phyloP scores from a whole-genome alignment of 139 green algal genomes.

The Micractinium sp. region DNA sequence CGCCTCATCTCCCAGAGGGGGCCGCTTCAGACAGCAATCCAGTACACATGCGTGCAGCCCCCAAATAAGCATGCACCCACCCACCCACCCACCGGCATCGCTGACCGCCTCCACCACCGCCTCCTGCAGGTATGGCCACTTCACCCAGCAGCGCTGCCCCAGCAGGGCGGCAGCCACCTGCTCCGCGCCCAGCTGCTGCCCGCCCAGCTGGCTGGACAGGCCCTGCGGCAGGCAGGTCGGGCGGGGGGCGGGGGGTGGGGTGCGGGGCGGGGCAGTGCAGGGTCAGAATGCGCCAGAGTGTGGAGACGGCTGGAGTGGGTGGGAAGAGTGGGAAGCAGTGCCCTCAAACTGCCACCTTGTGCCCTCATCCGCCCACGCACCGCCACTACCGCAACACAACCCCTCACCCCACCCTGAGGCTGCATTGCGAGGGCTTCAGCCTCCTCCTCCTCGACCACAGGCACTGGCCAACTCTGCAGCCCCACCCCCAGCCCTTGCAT shows the following conservation, averaged over 20 bases:
- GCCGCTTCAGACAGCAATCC: too few species aligned
- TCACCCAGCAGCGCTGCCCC: slow-evolving; percentile 79
- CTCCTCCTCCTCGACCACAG: background rate
- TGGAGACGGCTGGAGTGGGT: background rate
- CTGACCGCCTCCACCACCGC: slow-evolving; percentile 61
- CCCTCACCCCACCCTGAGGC: background rate
- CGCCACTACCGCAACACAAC: background rate
- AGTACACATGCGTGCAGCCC: too few species aligned
- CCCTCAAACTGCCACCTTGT: too few species aligned
- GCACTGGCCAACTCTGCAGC: too few species aligned
- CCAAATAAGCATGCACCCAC: background rate
- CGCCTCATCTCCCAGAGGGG: too few species aligned
- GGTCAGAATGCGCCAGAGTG: background rate
- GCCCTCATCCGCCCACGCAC: background rate
- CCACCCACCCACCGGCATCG: background rate
- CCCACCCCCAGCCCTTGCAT: too few species aligned
- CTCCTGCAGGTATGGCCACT: slow-evolving; percentile 90
- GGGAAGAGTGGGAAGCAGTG: too few species aligned
- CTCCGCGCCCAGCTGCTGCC: slow-evolving; percentile 24
- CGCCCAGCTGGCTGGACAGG: slow-evolving; percentile 6
- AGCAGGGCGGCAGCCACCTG: slow-evolving; percentile 61
- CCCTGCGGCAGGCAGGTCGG: background rate
- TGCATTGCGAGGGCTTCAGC: too few species aligned
- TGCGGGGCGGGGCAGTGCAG: background rate
- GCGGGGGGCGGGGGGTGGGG: background rate